A percentile compares a stretch with the other conserved stretches of the same genome.
Evolutionary conservation across 768 basidiomycete genomes (phyloP).

Genomic region (Galerina sulciceps): DNA sequence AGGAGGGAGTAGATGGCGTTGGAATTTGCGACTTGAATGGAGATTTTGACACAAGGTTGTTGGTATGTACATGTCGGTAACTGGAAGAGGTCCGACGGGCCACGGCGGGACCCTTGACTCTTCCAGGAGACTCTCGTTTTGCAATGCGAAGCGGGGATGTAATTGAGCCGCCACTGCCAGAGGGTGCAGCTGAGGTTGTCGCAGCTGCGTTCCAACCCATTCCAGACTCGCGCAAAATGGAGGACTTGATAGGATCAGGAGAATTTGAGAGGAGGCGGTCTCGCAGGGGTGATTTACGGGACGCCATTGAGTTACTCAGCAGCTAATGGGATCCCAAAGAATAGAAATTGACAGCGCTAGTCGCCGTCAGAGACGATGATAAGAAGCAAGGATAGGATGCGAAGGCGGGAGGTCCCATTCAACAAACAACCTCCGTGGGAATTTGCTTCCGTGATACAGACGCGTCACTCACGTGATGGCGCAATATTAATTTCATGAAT

Average conservation of each 20-base stretch:
- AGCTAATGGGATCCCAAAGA: neutral
- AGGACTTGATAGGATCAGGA: constrained; percentile 66
- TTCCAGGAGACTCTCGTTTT: constrained; percentile 62
- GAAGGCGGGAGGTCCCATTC: constrained; percentile 27
- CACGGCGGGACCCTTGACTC: constrained; percentile 50
- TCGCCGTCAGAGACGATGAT: constrained; percentile 12
- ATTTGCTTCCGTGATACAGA: constrained; percentile 18
- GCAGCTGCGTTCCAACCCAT: constrained; percentile 62
- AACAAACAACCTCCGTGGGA: constrained; percentile 50
- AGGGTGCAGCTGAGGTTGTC: constrained; percentile 33
- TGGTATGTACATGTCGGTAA: constrained; percentile 77
- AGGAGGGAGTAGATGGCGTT: constrained; percentile 47
- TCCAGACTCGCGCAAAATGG: constrained; percentile 65
- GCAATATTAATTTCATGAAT: constrained; percentile 15
- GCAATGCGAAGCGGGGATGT: constrained; percentile 76
- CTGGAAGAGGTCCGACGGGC: constrained; percentile 77
- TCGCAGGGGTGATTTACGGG: constrained; percentile 52
- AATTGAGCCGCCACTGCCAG: constrained; percentile 38
- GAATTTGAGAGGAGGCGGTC: constrained; percentile 67
- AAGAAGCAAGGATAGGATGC: constrained; percentile 15
- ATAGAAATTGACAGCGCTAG: constrained; percentile 11
- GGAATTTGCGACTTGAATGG: constrained; percentile 77
- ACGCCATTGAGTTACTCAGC: constrained; percentile 31
- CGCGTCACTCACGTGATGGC: constrained; percentile 49
- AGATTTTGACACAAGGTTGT: constrained; percentile 84